Evolutionary conservation across 2,329 filamentous ascomycete species (phyloP), one percentile per base, ranked within the genome.

Genomic region (Paracoccidioides lutzii): DNA sequence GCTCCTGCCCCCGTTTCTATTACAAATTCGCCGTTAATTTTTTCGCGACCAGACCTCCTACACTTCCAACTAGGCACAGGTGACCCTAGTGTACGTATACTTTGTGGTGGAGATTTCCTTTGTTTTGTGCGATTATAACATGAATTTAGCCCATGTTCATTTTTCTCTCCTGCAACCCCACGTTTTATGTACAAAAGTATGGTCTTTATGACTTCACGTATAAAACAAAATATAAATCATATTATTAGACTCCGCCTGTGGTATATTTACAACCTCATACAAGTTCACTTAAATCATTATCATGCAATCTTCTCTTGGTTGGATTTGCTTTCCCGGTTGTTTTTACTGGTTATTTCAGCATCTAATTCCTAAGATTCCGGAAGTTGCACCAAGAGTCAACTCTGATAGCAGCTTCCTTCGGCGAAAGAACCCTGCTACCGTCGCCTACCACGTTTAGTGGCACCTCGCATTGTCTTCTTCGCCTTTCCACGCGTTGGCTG

Each of bases 391-490:
- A 15, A 15, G 3, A 53, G 28, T 33, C 30, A 53, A 28, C 9
- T 33, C 41, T n/a, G n/a, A 22, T 49, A 15, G 22, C 22, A 5
- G 46, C 15, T 49, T 33, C 28, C n/a, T 8, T 44, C 38, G 32
- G 15, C 7, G 10, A 15, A 32, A 40, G 30, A 42, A 12, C 6
- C 46, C 46, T 49, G 48, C 61, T 59, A 57, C 59, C 62, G 52
- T 57, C 72, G 63, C 59, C 75, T 65, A 41, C 69, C 67, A 33
- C 67, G 67, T 50, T 67, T 67, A 52, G 52, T 67, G 57, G 61
- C 69, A 59, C 61, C 66, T 64, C 61, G 71, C 66, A 65, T 64
- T 32, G 68, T 66, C 52, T 69, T 71, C 54, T 65, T 67, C 55
- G 56, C 28, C 50, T 54, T 59, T 14, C 56, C 60, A 35, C 67